Evolutionary conservation across 2,329 filamentous ascomycete species (phyloP).

Genomic region (Ascosphaera pollenicola): DNA sequence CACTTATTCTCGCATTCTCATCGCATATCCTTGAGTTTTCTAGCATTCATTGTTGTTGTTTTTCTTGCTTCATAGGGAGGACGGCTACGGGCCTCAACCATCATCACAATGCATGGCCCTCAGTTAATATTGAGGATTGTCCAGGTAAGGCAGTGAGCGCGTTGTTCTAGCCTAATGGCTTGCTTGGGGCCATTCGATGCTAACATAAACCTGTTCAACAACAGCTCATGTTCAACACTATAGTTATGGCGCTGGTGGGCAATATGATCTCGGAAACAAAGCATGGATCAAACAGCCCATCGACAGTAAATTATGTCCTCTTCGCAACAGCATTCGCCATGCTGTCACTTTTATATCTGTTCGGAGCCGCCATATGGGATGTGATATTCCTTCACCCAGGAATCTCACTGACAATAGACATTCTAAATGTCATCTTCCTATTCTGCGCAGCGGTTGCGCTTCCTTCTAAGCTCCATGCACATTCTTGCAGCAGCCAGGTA

Average conservation of each 20-base stretch:
- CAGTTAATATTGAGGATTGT: background rate
- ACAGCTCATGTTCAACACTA: slow-evolving; percentile 36
- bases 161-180: too few species aligned
- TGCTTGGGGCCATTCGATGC: too few species aligned
- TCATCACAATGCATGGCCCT: background rate
- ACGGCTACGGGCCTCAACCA: background rate
- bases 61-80: background rate
- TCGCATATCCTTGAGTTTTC: too few species aligned
- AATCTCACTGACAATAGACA: slow-evolving; percentile 22
- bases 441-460: slow-evolving; percentile 26
- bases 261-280: slow-evolving; percentile 36
- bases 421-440: slow-evolving; percentile 26
- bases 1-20: too few species aligned
- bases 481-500: slow-evolving; percentile 26
- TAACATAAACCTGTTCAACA: too few species aligned
- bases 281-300: slow-evolving; percentile 26
- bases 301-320: slow-evolving; percentile 33
- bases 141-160: background rate
- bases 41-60: too few species aligned
- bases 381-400: slow-evolving; percentile 20
- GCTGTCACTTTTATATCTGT: slow-evolving; percentile 26
- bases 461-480: slow-evolving; percentile 22
- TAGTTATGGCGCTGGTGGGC: slow-evolving; percentile 38
- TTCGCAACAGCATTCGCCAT: slow-evolving; percentile 26
- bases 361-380: slow-evolving; percentile 20